Conservation (phyloP, 352 stramenopile genomes). For the Pythium apleroticum region DNA sequence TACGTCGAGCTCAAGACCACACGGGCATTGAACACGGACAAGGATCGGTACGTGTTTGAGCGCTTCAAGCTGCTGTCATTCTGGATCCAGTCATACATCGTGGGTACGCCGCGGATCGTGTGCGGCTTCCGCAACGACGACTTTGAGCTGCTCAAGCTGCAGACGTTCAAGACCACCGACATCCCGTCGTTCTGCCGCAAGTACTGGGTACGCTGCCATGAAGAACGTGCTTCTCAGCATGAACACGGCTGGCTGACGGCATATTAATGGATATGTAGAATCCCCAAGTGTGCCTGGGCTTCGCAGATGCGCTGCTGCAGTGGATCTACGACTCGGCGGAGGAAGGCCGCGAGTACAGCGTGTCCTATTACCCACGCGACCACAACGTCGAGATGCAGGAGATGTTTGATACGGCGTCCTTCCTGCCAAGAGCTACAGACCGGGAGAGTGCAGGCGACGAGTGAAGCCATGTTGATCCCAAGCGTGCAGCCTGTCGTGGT, state of each 20-base stretch:
- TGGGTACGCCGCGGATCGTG: conserved; percentile 68
- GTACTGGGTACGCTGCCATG: conserved; percentile 51
- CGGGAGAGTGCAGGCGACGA: neutral
- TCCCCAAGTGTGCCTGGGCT: conserved; percentile 65
- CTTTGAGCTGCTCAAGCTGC: conserved; percentile 61
- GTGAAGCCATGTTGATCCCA: conserved; percentile 19
- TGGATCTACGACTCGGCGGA: conserved; percentile 50
- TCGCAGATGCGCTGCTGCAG: conserved; percentile 58
- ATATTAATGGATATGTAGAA: conserved; percentile 24
- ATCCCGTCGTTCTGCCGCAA: conserved; percentile 67
- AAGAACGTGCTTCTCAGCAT: too few relatives aligned
- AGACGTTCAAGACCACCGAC: conserved; percentile 61
- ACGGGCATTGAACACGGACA: conserved; percentile 48
- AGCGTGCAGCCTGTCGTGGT: conserved; percentile 12
- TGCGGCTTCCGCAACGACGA: conserved; percentile 69
- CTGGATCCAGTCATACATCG: conserved; percentile 84
- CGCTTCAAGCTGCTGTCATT: conserved; percentile 80
- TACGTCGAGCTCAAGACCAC: conserved; percentile 83
- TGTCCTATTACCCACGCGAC: conserved; percentile 51
- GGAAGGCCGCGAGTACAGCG: conserved; percentile 41
- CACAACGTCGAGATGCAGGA: conserved; percentile 50
- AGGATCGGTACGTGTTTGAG: conserved; percentile 75
- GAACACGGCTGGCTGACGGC: neutral
- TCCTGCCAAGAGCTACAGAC: conserved; percentile 25
- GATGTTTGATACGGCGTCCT: conserved; percentile 24